phyloP scores from a whole-genome alignment of 768 basidiomycete species.

The Leccinum uliginosum region DNA sequence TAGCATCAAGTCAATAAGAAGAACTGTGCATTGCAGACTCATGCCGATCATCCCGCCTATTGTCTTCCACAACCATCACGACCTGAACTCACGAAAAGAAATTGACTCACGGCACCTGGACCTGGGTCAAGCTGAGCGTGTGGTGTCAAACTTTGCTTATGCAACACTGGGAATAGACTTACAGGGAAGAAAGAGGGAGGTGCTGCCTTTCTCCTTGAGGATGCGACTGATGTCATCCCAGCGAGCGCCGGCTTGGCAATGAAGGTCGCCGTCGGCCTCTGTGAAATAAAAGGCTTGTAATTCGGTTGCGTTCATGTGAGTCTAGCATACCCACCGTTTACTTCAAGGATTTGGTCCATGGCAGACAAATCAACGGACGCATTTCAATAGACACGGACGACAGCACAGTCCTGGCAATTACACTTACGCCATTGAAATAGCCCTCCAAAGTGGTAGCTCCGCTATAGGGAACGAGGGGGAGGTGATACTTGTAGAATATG shows the following conservation, averaged over 20 bases:
- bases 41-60: slow-evolving; percentile 88
- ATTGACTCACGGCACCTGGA: slow-evolving; percentile 54
- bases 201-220: slow-evolving; percentile 62
- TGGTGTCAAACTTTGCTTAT: neutral
- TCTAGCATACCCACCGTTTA: slow-evolving; percentile 43
- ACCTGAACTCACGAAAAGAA: neutral
- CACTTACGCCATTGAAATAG: slow-evolving; percentile 69
- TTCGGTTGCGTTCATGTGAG: neutral
- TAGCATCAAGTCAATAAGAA: neutral
- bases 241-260: slow-evolving; percentile 69
- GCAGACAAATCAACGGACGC: slow-evolving; percentile 55
- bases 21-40: slow-evolving; percentile 27
- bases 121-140: slow-evolving; percentile 60
- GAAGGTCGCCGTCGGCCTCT: slow-evolving; percentile 72
- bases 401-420: neutral
- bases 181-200: slow-evolving; percentile 84
- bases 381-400: slow-evolving; percentile 1
- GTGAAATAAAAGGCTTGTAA: neutral
- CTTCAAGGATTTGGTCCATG: slow-evolving; percentile 63
- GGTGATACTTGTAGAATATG: slow-evolving; percentile 63
- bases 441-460: slow-evolving; percentile 89
- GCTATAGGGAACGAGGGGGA: slow-evolving; percentile 79
- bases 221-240: slow-evolving; percentile 78
- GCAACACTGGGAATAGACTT: slow-evolving; percentile 16
- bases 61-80: slow-evolving; percentile 40